Base-by-base conservation (phyloP, 306 rosid genomes). In the Glycine tomentella region DNA sequence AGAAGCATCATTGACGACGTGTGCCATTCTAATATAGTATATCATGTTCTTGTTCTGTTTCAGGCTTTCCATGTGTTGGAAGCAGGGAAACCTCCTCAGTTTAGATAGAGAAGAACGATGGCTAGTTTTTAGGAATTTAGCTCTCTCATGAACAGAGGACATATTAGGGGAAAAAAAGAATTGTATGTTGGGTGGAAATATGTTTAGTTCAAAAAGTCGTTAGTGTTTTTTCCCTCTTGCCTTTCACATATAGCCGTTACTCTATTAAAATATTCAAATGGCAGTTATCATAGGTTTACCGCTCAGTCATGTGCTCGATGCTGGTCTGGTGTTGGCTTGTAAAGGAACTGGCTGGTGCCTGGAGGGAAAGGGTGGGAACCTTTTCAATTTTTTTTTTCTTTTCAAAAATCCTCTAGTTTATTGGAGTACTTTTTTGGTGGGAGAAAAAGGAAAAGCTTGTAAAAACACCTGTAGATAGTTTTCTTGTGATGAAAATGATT, bases 121-220 rank as follows among this genome's bases (percentile, higher is more conserved):
- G 85, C 72, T 91, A 84, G 88, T 67, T 38, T 59, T 49, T 90
- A 90, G 97, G 88, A 77, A 74, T 83, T 83, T 91, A 87, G 85
- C 68, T 4, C 44, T 80, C 78, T 89, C 59, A 69, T 82, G 93
- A 85, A 88, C 89, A 87, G 34, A 84, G 44, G 82, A 88, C 72
- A 80, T 80, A 4, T 76, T 80, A 83, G 87, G 84, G 74, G 79
- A 84, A 78, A 61, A 81, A 84, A 78, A 61, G 51, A 74, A 85
- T 79, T 83, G 91, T 75, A 83, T 84, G 86, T 59, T 89, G 89
- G 90, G 75, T 84, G 89, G 87, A 79, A 83, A 77, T 78, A 82
- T 86, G 86, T 86, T 83, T 48, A 86, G 86, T 88, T 93, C 87
- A 81, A 93, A 93, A 89, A 83, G 85, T 84, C 88, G 92, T 87